Base-by-base conservation (phyloP, 2,329 filamentous ascomycete species). In the Stagonosporopsis rhizophila region DNA sequence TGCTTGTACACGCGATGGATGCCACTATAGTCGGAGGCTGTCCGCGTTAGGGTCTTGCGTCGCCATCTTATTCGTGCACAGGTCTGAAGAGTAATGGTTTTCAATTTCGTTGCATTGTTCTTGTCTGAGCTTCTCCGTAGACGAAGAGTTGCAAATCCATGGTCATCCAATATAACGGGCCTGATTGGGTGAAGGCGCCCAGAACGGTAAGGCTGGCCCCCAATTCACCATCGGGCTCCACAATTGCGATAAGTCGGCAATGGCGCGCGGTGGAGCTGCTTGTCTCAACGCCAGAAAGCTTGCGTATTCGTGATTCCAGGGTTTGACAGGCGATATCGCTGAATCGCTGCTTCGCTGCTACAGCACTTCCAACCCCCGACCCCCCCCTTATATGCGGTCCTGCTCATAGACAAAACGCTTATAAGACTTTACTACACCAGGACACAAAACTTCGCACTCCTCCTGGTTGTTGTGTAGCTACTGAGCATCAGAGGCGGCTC, bases 231-330 rank as follows among this genome's bases (percentile, higher is more conserved):
- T 54, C 19, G 44, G 44, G 38, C 51, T 47, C 51, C 51, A 48
- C 51, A 54, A 54, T 54, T 54, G 51, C 51, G 51, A 54, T 54
- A 54, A 54, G 44, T 42, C 44, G 30, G 37, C 42, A 53, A 37
- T 17, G 27, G 20, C 35, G 28, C 23, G 37, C 28, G 23, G 28
- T 30, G 50, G 37, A 37, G 28, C 34, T n/a, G 35, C 2, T 22
- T 27, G 17, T 53, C 28, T 42, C 28, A 53, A 53, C 44, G 44
- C 22, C 44, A 42, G n/a, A 46, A 53, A 17, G 37, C 42, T 47
- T 53, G 37, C 27, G 37, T 42, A 37, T 42, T 35, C 28, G 37
- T 35, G 27, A 53, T 41, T n/a, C 12, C 14, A 8, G 20, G 27
- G 4, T 3, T 3, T 9, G 2, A 45, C 19, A 11, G n/a, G 15